Evolutionary conservation across 1,284 basidiomycete species (phyloP).

Genomic region (Gastroboletus turbinatus): DNA sequence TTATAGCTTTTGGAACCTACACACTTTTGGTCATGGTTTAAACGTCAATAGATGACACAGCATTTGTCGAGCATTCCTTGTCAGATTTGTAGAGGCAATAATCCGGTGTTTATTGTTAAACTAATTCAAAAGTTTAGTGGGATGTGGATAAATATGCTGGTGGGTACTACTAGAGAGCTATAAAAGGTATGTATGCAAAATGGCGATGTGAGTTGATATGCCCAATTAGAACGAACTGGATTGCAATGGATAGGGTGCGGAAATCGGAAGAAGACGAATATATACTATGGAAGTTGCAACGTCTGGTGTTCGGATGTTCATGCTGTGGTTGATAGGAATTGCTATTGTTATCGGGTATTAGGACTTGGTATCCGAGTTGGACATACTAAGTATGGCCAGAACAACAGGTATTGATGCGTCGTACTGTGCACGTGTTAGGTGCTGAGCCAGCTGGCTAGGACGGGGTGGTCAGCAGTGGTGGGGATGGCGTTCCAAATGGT

Average conservation of each 20-base stretch:
- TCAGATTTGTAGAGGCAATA: conserved; percentile 5
- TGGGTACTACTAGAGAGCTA: conserved; percentile 19
- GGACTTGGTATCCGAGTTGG: conserved; percentile 7
- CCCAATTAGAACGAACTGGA: conserved; percentile 14
- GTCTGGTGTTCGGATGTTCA: conserved; percentile 1
- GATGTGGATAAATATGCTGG: conserved; percentile 17
- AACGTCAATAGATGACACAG: conserved; percentile 6
- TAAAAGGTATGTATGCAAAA: conserved; percentile 22
- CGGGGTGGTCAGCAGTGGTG: conserved; percentile 37
- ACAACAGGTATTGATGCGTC: conserved; percentile 9
- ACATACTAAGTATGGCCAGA: conserved; percentile 18
- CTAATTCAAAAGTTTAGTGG: conserved; percentile 7
- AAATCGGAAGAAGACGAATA: conserved; percentile 12
- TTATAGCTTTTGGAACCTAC: conserved; percentile 5
- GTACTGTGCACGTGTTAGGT: conserved; percentile 12
- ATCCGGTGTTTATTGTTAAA: conserved; percentile 17
- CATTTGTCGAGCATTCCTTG: neutral
- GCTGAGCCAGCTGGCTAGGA: conserved; percentile 34
- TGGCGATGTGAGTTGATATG: conserved; percentile 8
- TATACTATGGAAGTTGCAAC: conserved; percentile 23
- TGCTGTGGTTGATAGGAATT: neutral
- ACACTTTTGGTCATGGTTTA: neutral
- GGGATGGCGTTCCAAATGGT: conserved; percentile 27
- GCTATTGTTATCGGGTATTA: conserved; percentile 7
- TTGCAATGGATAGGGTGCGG: conserved; percentile 11